Evolutionary conservation across 2,329 filamentous ascomycete genomes (phyloP).

Genomic region (Aschersonia sp.): DNA sequence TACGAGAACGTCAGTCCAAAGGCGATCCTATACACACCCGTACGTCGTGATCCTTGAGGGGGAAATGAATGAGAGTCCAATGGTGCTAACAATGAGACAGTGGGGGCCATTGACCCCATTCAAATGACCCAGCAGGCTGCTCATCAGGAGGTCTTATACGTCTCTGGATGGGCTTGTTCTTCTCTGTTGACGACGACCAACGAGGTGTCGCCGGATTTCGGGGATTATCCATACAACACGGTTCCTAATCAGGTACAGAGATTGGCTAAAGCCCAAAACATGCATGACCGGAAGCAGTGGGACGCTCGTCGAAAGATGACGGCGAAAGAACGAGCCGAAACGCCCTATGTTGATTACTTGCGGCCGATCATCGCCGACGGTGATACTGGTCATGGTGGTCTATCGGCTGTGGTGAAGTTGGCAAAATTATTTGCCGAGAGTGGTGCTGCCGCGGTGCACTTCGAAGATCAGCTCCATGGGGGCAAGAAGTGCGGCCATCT

Average conservation of each 20-base stretch:
- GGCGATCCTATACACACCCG: constrained; percentile 89
- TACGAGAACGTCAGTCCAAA: constrained; percentile 62
- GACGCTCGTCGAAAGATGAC: constrained; percentile 69
- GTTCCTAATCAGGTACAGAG: constrained; percentile 97
- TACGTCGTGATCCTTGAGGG: constrained; percentile 24
- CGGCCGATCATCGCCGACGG: constrained; percentile 93
- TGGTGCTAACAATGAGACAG: constrained; percentile 23
- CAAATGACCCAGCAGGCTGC: constrained; percentile 98
- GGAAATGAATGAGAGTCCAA: background rate
- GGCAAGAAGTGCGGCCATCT: constrained; percentile 98
- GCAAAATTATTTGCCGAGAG: constrained; percentile 97
- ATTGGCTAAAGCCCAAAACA: constrained; percentile 87
- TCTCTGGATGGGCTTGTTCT: constrained; percentile 96
- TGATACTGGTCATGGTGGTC: constrained; percentile 86
- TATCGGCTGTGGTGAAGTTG: constrained; percentile 87
- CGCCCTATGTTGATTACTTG: constrained; percentile 82
- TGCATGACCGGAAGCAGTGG: constrained; percentile 95
- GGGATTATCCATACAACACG: constrained; percentile 98
- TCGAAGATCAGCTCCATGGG: constrained; percentile 94
- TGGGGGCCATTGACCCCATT: constrained; percentile 96
- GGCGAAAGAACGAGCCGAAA: constrained; percentile 54
- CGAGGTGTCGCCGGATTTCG: constrained; percentile 94
- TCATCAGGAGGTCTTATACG: constrained; percentile 89
- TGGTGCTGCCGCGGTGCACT: constrained; percentile 89
- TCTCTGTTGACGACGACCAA: constrained; percentile 87